Evolutionary conservation across 257 asterid genomes (phyloP).

Genomic region (Solanum chilense): DNA sequence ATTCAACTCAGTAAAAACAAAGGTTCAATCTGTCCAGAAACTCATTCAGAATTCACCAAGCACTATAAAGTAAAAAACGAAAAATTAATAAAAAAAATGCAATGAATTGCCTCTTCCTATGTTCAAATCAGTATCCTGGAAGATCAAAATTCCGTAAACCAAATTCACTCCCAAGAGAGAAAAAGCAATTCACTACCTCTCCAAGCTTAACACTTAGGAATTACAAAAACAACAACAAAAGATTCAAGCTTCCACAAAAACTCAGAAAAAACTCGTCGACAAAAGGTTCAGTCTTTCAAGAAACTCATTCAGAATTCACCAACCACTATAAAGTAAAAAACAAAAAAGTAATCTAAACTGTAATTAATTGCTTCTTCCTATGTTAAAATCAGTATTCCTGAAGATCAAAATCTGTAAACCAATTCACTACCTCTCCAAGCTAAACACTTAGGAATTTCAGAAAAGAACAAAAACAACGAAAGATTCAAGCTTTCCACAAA

Average conservation of each 20-base stretch:
- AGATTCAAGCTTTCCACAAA: background rate
- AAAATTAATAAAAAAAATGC: background rate
- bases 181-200: background rate
- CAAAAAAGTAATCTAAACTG: background rate
- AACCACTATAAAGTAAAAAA: background rate
- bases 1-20: background rate
- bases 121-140: background rate
- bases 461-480: background rate
- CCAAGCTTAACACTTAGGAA: background rate
- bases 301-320: background rate
- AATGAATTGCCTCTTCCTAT: background rate
- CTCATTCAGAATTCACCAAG: background rate
- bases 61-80: background rate
- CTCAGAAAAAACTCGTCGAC: background rate
- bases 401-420: background rate
- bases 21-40: background rate
- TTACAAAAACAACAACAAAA: background rate
- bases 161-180: background rate
- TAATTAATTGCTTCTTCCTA: background rate
- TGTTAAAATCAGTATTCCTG: background rate
- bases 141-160: background rate
- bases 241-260: background rate
- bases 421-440: background rate
- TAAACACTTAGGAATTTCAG: background rate
- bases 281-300: background rate